Conservation (phyloP, 371 early-diverging fungal genomes). For the Coemansia sp. region DNA sequence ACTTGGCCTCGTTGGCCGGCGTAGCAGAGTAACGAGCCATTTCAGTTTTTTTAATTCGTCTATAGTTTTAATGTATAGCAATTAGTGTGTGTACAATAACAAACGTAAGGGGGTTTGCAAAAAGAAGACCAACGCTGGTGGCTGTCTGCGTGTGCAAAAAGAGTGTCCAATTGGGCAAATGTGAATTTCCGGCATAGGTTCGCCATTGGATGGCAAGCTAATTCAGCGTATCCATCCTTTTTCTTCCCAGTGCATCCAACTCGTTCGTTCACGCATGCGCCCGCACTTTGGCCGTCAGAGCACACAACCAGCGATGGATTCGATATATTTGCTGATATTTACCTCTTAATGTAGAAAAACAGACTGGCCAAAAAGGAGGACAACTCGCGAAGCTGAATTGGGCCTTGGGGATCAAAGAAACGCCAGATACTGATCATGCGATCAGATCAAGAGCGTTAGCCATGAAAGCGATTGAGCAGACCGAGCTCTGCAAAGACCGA, state of each 20-base stretch:
- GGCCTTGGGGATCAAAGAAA: too few species aligned
- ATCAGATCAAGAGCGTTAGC: not conserved
- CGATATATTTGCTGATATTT: not conserved
- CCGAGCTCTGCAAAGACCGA: conserved; percentile 47
- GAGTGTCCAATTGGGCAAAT: too few species aligned
- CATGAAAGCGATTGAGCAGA: conserved; percentile 25
- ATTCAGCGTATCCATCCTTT: not conserved
- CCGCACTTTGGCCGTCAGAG: not conserved
- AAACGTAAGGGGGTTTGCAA: too few species aligned
- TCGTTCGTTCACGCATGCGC: not conserved
- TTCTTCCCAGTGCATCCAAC: not conserved
- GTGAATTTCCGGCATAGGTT: conserved; percentile 4
- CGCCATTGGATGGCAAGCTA: not conserved
- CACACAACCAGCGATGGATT: not conserved
- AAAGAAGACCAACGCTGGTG: not conserved
- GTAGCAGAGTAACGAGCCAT: conserved; percentile 61
- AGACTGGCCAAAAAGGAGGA: not conserved
- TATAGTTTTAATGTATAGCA: not conserved
- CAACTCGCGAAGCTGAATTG: too few species aligned
- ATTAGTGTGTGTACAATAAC: not conserved
- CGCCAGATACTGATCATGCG: not conserved
- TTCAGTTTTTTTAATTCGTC: too few species aligned
- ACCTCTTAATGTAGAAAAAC: conserved; percentile 2
- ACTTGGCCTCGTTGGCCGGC: conserved; percentile 62
- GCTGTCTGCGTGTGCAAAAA: too few species aligned